phyloP scores from a whole-genome alignment of 805 yeast species.

The Candida sonorensis region DNA sequence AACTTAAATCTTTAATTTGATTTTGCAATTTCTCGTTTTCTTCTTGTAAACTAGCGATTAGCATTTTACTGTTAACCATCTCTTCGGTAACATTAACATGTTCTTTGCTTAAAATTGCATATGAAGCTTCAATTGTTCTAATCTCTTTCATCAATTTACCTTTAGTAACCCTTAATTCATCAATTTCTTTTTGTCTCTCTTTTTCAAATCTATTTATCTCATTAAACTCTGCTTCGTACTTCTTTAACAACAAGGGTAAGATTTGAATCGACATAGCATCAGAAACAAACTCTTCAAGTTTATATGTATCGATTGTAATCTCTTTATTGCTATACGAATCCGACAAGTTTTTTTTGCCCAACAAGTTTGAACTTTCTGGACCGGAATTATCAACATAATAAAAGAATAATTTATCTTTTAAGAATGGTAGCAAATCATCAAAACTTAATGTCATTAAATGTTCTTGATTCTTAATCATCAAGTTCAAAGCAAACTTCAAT shows the following conservation, averaged over 20 bases:
- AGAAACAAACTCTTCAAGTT: conserved; percentile 64
- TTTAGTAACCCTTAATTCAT: conserved; percentile 52
- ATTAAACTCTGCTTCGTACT: conserved; percentile 67
- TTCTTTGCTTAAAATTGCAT: conserved; percentile 66
- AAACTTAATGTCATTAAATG: conserved; percentile 56
- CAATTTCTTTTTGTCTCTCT: conserved; percentile 58
- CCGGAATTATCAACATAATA: conserved; percentile 43
- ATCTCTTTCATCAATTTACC: conserved; percentile 69
- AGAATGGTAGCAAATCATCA: conserved; percentile 68
- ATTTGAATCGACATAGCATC: conserved; percentile 74
- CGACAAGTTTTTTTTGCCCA: conserved; percentile 7
- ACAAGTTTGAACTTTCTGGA: conserved; percentile 4
- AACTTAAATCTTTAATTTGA: conserved; percentile 41
- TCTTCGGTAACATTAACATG: conserved; percentile 84
- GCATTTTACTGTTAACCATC: conserved; percentile 73
- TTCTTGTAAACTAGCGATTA: conserved; percentile 65
- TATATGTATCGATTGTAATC: conserved; percentile 34
- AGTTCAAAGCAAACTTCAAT: conserved; percentile 74
- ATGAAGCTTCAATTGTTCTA: conserved; percentile 62
- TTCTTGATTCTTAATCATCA: conserved; percentile 64
- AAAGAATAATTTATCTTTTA: conserved; percentile 76
- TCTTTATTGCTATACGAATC: conserved; percentile 12
- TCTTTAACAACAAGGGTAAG: conserved; percentile 62
- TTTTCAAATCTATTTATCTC: conserved; percentile 65
- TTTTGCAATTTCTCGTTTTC: conserved; percentile 58